phyloP scores from a whole-genome alignment of 768 basidiomycete species.

The Pisolithus tinctorius region DNA sequence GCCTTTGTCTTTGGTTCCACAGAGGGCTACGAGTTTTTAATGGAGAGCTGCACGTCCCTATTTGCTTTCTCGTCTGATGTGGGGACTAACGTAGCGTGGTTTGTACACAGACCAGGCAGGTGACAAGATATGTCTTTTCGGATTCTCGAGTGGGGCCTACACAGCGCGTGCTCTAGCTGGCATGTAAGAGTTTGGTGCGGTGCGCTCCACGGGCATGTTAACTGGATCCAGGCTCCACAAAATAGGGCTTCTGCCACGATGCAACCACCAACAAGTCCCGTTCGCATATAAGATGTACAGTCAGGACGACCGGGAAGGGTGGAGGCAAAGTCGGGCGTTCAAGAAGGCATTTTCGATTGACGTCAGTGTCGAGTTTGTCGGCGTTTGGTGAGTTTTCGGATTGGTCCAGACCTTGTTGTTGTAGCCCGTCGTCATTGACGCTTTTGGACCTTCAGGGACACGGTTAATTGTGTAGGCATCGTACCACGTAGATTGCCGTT shows the following conservation, averaged over 20 bases:
- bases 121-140: conserved; percentile 76
- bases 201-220: background rate
- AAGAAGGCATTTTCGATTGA: conserved; percentile 71
- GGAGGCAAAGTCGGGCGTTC: conserved; percentile 59
- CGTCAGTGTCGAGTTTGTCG: conserved; percentile 66
- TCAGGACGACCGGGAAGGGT: conserved; percentile 48
- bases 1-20: background rate
- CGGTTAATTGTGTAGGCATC: conserved; percentile 63
- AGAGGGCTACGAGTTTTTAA: conserved; percentile 75
- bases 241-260: conserved; percentile 62
- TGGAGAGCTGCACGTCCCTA: conserved; percentile 58
- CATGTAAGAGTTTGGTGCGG: conserved; percentile 40
- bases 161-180: conserved; percentile 67
- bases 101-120: conserved; percentile 46
- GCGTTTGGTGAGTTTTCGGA: conserved; percentile 51
- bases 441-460: conserved; percentile 44
- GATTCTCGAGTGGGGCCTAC: conserved; percentile 74
- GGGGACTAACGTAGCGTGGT: background rate
- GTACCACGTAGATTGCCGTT: conserved; percentile 61
- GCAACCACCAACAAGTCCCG: conserved; percentile 70
- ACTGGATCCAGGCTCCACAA: conserved; percentile 46
- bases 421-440: background rate
- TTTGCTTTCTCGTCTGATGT: background rate
- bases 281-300: conserved; percentile 68
- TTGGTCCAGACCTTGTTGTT: background rate